Evolutionary conservation across 805 yeast genomes (phyloP).

Genomic region (Starmerella potacharoeniae): DNA sequence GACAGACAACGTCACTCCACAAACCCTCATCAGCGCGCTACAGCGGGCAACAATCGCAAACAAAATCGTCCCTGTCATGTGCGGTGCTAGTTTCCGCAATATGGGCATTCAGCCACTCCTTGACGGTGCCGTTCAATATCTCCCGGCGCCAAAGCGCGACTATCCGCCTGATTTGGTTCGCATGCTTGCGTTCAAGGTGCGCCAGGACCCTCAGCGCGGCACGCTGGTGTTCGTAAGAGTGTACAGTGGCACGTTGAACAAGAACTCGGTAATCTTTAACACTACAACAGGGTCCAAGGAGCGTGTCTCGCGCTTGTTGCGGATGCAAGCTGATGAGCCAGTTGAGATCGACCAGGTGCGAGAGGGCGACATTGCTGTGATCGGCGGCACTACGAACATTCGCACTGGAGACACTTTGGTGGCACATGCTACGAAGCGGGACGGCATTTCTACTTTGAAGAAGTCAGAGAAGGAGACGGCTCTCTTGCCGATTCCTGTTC

Average conservation of each 20-base stretch:
- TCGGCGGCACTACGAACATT: slow-evolving; percentile 59
- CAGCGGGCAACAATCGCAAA: slow-evolving; percentile 49
- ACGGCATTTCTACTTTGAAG: slow-evolving; percentile 38
- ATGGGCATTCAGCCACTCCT: slow-evolving; percentile 91
- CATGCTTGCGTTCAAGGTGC: slow-evolving; percentile 84
- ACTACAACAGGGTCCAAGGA: slow-evolving; percentile 59
- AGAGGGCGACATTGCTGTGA: slow-evolving; percentile 85
- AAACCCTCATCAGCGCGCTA: slow-evolving; percentile 47
- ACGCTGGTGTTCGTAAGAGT: slow-evolving; percentile 77
- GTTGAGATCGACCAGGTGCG: slow-evolving; percentile 52
- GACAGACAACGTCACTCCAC: slow-evolving; percentile 38
- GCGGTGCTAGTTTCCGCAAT: slow-evolving; percentile 87
- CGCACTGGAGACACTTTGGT: slow-evolving; percentile 87
- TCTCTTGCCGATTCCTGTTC: slow-evolving; percentile 67
- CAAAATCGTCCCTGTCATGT: slow-evolving; percentile 62
- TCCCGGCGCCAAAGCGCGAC: slow-evolving; percentile 67
- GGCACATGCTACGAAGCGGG: slow-evolving; percentile 44
- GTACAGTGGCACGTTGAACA: slow-evolving; percentile 64
- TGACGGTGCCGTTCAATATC: slow-evolving; percentile 65
- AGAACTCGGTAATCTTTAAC: slow-evolving; percentile 53
- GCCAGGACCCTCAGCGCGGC: slow-evolving; percentile 70
- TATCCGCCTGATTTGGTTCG: slow-evolving; percentile 46
- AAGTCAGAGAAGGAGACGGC: slow-evolving; percentile 36
- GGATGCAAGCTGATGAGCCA: slow-evolving; percentile 84
- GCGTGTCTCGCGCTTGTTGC: slow-evolving; percentile 52